Evolutionary conservation across 257 asterid genomes (phyloP).

Genomic region (Solanum paucissectum): DNA sequence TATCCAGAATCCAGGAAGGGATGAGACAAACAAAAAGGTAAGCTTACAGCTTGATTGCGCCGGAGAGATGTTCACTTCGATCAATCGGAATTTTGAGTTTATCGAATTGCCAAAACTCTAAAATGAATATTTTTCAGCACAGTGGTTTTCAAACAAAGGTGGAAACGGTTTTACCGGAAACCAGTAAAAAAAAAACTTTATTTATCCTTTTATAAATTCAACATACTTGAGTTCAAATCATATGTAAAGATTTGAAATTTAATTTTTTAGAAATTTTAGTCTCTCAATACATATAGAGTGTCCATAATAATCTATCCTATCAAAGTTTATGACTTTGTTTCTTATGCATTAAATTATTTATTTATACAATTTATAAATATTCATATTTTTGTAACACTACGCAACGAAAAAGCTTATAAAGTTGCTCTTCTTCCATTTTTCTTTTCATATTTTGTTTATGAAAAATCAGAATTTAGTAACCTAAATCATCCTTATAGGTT

Average conservation of each 20-base stretch:
- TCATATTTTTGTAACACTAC: too few relatives aligned
- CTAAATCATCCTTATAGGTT: background rate
- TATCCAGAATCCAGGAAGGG: background rate
- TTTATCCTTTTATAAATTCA: background rate
- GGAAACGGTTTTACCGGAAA: background rate
- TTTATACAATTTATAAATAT: background rate
- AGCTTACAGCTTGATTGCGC: background rate
- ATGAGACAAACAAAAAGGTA: background rate
- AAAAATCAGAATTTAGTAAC: background rate
- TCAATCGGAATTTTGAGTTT: background rate
- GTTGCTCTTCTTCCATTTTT: background rate
- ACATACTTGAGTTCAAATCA: background rate
- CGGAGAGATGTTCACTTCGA: background rate
- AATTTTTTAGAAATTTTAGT: too few relatives aligned
- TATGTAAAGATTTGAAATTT: background rate
- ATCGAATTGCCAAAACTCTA: background rate
- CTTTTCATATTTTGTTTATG: too few relatives aligned
- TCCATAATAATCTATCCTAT: background rate
- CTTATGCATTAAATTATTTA: background rate
- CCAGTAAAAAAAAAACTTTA: background rate
- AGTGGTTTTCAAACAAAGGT: background rate
- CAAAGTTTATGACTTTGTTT: background rate
- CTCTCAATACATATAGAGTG: background rate
- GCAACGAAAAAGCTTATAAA: rapidly evolving
- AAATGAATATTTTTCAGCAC: too few relatives aligned